Conservation (phyloP, 2,329 filamentous ascomycete genomes). For the Cercospora zeina region DNA sequence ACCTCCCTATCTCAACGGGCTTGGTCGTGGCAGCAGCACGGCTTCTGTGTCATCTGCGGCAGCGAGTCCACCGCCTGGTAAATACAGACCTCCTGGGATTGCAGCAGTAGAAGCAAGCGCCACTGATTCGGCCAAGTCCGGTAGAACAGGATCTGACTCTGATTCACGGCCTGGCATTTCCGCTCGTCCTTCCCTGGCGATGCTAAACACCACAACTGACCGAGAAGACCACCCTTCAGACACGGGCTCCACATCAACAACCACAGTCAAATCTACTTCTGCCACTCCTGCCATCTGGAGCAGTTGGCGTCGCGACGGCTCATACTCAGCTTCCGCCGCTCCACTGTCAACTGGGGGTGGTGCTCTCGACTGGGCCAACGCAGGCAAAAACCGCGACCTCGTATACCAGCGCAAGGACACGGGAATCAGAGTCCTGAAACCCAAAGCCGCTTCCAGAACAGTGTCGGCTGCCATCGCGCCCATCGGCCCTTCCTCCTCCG, state of each 20-base stretch:
- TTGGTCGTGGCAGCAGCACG: slow-evolving; percentile 36
- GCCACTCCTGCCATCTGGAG: slow-evolving; percentile 48
- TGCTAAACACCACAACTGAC: slow-evolving; percentile 31
- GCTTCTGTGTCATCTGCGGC: slow-evolving; percentile 31
- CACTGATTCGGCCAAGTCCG: slow-evolving; percentile 28
- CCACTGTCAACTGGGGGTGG: slow-evolving; percentile 17
- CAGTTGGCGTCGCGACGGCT: slow-evolving; percentile 51
- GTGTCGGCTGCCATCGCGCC: slow-evolving; percentile 43
- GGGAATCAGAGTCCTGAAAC: slow-evolving; percentile 88
- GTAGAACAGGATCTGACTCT: slow-evolving; percentile 30
- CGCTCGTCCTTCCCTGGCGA: slow-evolving; percentile 32
- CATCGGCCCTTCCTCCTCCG: slow-evolving; percentile 7
- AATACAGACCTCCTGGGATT: slow-evolving; percentile 37
- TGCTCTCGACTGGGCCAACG: slow-evolving; percentile 55
- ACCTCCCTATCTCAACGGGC: slow-evolving; percentile 37
- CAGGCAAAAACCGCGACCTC: slow-evolving; percentile 56
- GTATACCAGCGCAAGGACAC: slow-evolving; percentile 70
- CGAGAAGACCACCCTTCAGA: slow-evolving; percentile 25
- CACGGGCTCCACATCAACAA: slow-evolving; percentile 18
- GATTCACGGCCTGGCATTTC: slow-evolving; percentile 30
- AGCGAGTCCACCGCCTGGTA: slow-evolving; percentile 35
- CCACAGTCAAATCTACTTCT: slow-evolving; percentile 28
- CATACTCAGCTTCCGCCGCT: slow-evolving; percentile 20
- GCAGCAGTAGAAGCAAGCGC: slow-evolving; percentile 29
- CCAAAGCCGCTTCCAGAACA: slow-evolving; percentile 63